These are phyloP conservation scores for Lasiodiplodia sp. DNA, from an alignment of 2,329 filamentous ascomycete genomes.

Conservation along the genomic window DNA sequence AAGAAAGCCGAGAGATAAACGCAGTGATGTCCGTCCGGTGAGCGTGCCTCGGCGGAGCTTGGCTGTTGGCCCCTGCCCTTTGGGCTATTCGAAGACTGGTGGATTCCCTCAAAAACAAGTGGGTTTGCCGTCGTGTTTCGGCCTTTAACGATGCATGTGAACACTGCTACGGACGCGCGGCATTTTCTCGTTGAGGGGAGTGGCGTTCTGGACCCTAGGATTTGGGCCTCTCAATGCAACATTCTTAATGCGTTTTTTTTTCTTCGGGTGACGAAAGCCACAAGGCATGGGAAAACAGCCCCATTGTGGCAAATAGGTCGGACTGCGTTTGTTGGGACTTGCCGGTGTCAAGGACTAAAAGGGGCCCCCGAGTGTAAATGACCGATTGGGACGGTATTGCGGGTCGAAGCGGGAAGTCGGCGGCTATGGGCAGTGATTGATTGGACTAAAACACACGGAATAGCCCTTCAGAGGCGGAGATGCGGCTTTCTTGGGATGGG, in stretches of 20 bases:
- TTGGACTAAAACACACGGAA: conserved; percentile 4
- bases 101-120: background rate
- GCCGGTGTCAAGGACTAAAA: background rate
- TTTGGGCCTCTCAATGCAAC: background rate
- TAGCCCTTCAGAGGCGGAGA: background rate
- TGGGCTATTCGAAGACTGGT: background rate
- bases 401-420: conserved; percentile 1
- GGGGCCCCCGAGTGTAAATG: background rate
- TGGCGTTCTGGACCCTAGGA: background rate
- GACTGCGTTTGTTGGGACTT: conserved; percentile 16
- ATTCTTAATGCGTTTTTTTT: background rate
- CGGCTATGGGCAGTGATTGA: background rate
- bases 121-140: conserved; percentile 9
- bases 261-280: background rate
- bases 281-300: background rate
- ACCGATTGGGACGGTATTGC: conserved; percentile 3
- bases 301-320: conserved; percentile 1
- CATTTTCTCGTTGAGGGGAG: conserved; percentile 3
- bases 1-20: conserved; percentile 7
- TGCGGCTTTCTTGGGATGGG: background rate
- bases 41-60: background rate
- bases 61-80: background rate
- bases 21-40: conserved; percentile 4
- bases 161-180: background rate
- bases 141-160: background rate